These are phyloP conservation scores for Mycena sp. DNA, from an alignment of 1,284 basidiomycete species.

Conservation along the genomic window DNA sequence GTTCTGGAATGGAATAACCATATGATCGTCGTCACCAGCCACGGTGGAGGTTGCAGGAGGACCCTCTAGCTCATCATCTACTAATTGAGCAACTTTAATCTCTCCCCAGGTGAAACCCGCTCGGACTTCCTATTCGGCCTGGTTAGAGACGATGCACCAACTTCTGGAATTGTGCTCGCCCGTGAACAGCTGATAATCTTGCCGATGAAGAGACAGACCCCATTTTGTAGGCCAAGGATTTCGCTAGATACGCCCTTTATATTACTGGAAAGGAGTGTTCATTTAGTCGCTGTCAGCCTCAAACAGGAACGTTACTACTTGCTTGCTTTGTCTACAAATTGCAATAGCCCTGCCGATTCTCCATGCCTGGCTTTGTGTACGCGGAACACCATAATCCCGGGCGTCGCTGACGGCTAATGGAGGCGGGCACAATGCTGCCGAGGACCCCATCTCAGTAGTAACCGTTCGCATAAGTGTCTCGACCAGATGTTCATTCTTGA, in stretches of 20 bases:
- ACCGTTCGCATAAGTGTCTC: constrained; percentile 44
- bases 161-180: constrained; percentile 26
- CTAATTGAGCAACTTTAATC: constrained; percentile 54
- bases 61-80: constrained; percentile 57
- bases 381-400: constrained; percentile 52
- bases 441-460: constrained; percentile 52
- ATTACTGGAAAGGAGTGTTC: constrained; percentile 37
- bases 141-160: background rate
- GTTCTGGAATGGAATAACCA: constrained; percentile 65
- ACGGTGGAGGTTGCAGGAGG: constrained; percentile 18
- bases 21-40: constrained; percentile 30
- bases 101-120: constrained; percentile 60
- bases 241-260: constrained; percentile 53
- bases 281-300: no score
- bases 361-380: constrained; percentile 63
- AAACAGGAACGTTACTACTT: background rate
- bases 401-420: constrained; percentile 47
- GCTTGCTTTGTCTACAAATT: constrained; percentile 45
- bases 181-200: constrained; percentile 62
- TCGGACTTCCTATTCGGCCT: constrained; percentile 45
- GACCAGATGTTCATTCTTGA: constrained; percentile 41
- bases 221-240: constrained; percentile 56
- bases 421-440: constrained; percentile 52
- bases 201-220: constrained; percentile 59
- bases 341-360: constrained; percentile 58